A percentile compares a stretch with the other conserved stretches of the same genome.
These are phyloP conservation scores for Coniochaeta hoffmannii DNA, from an alignment of 2,329 filamentous ascomycete species.

Conservation along the genomic window DNA sequence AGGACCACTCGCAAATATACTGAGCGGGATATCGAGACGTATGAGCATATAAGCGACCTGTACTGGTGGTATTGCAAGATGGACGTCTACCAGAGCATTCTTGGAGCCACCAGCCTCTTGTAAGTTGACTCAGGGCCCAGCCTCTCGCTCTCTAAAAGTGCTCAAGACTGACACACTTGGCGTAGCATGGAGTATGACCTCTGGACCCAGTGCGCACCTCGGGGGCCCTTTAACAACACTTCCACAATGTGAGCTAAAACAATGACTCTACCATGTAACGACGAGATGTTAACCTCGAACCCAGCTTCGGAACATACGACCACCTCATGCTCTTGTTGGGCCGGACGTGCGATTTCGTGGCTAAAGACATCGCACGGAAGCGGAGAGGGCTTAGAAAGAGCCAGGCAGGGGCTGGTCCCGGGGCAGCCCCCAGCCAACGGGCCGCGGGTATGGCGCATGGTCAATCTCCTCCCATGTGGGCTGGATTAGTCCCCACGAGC, in stretches of 20 bases:
- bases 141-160: neutral
- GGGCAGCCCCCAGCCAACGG: constrained; percentile 20
- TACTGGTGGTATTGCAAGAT: constrained; percentile 97
- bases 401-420: constrained; percentile 43
- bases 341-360: constrained; percentile 70
- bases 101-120: constrained; percentile 81
- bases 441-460: constrained; percentile 16
- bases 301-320: constrained; percentile 79
- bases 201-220: constrained; percentile 83
- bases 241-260: constrained; percentile 56
- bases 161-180: constrained; percentile 12
- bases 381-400: constrained; percentile 49
- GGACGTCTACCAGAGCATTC: constrained; percentile 82
- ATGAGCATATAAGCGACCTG: constrained; percentile 75
- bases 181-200: constrained; percentile 67
- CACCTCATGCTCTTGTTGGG: constrained; percentile 77
- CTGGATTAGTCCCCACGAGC: constrained; percentile 47
- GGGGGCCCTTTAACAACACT: constrained; percentile 68
- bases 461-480: constrained; percentile 38
- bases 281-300: neutral
- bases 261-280: neutral
- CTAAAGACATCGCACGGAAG: constrained; percentile 73
- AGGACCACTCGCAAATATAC: constrained; percentile 26
- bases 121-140: constrained; percentile 39
- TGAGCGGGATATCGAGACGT: constrained; percentile 65